Evolutionary conservation across 495 filamentous ascomycete species (phyloP), one percentile per base, ranked within the genome.

Genomic region (Penicillium diatomitis): DNA sequence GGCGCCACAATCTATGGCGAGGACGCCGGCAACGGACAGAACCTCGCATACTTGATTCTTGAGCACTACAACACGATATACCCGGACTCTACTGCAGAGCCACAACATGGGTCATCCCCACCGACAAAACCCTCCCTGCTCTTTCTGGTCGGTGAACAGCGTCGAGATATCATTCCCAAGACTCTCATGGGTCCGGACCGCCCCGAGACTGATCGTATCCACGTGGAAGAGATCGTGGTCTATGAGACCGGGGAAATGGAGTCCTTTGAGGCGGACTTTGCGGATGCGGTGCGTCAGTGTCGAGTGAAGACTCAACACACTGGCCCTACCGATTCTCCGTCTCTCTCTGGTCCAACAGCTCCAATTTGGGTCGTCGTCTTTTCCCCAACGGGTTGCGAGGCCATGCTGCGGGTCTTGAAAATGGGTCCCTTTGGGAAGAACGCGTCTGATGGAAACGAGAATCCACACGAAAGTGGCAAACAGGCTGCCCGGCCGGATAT

Each of bases 321-420:
- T 20, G 20, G 20, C 20, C 20, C 20, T 20, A 20, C 20, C 20
- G 20, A 20, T 20, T 0, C 20, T 20, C 20, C 0, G 20, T 20
- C 20, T 20, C 20, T 20, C 20, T 20, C 1, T 20, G 20, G 55
- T 47, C 27, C 4, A 9, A 7, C 10, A 8, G 38, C 12, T 4
- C 40, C 31, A 32, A 74, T 84, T 54, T 97, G 92, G 90, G 82
- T 90, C 2, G 87, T 96, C 8, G 85, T 97, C 6, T 99, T 99
- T 57, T 96, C 90, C 37, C 89, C 92, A 2, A 89, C 84, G 12
- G 90, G 87, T 2, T 92, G 88, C 55, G 82, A 86, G 63, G 82
- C 79, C 56, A 86, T 95, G 85, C 70, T 96, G 4, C 67, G 77
- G 46, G 77, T 74, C 32, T 62, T 96, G 55, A 78, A 70, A 11